Evolutionary conservation across 2,329 filamentous ascomycete genomes (phyloP), one percentile per base, ranked within the genome.

Genomic region (Sporothrix brasiliensis): DNA sequence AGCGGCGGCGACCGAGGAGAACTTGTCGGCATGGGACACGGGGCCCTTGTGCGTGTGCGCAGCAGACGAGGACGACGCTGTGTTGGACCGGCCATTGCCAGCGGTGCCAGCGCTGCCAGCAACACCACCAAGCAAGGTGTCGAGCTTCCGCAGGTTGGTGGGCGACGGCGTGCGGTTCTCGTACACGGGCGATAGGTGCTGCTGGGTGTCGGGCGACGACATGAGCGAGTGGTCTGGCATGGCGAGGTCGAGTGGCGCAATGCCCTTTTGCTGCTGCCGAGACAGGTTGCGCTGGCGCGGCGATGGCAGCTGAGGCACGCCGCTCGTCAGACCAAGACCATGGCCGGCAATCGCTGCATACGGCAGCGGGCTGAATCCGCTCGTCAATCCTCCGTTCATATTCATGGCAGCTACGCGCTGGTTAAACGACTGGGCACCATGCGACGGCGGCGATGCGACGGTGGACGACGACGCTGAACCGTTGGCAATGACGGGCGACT

Each of bases 161-260:
- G 91, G 90, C 1, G 91, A 92, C 2, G 91, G 89, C 0, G 89
- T 91, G n/a, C 86, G 84, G 6, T 87, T 86, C 79, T 93, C 91
- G 69, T 90, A 91, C 0, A 93, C 91, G 0, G 91, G 91, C 0
- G 91, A 93, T 2, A 94, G 82, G 74, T 84, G 85, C 54, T 84
- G 85, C 54, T 71, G 70, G 14, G 60, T 76, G 10, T 87, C 85
- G 10, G 80, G 78, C 4, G 78, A 76, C 68, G 80, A 78, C 39
- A 63, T 47, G 13, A 81, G 74, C 27, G 80, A 79, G 24, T 80
- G 79, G 44, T 83, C 82, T 3, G 82, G 80, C 52, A 84, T 83
- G 1, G 86, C 86, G 16, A 88, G 81, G 74, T 88, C 86, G 21
- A 88, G 78, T 7, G 86, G 85, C 16, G 86, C 85, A 72, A 87